A percentile compares a stretch with the other conserved stretches of the same genome.
These are phyloP conservation scores for Polyrhizophydium stewartii DNA, from an alignment of 371 early-diverging fungal species.

Conservation along the genomic window DNA sequence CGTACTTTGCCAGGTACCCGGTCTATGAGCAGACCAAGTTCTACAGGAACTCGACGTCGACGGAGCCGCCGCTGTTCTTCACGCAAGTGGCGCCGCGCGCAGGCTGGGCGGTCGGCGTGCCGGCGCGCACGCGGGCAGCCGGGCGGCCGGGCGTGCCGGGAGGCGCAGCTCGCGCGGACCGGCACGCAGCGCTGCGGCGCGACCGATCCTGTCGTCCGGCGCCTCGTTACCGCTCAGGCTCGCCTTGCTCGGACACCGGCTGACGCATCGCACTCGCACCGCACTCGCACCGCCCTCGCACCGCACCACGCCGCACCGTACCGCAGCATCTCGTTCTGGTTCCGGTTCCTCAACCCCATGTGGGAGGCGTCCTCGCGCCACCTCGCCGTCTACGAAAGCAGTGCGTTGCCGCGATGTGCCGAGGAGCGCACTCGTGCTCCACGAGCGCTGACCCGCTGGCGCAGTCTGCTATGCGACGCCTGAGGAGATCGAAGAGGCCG, in stretches of 20 bases:
- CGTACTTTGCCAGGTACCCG: constrained; percentile 18
- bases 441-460: background rate
- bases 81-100: constrained; percentile 7
- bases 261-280: too few relatives aligned
- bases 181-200: too few relatives aligned
- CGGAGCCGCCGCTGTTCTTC: constrained; percentile 22
- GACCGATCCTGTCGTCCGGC: too few relatives aligned
- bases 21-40: constrained; percentile 24
- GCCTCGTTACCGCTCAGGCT: too few relatives aligned
- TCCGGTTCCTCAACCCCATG: constrained; percentile 46
- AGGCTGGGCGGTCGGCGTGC: background rate
- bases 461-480: constrained; percentile 55
- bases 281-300: too few relatives aligned
- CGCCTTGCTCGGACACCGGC: too few relatives aligned
- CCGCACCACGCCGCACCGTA: too few relatives aligned
- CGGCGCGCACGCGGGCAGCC: too few relatives aligned
- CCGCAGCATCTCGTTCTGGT: constrained; percentile 26
- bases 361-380: constrained; percentile 28
- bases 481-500: constrained; percentile 46
- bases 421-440: too few relatives aligned
- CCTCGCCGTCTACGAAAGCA: constrained; percentile 44
- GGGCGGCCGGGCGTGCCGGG: too few relatives aligned
- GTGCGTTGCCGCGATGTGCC: constrained; percentile 28
- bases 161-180: too few relatives aligned
- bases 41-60: constrained; percentile 16